Conservation (phyloP, 768 basidiomycete species). For the Phanerochaete sordida region DNA sequence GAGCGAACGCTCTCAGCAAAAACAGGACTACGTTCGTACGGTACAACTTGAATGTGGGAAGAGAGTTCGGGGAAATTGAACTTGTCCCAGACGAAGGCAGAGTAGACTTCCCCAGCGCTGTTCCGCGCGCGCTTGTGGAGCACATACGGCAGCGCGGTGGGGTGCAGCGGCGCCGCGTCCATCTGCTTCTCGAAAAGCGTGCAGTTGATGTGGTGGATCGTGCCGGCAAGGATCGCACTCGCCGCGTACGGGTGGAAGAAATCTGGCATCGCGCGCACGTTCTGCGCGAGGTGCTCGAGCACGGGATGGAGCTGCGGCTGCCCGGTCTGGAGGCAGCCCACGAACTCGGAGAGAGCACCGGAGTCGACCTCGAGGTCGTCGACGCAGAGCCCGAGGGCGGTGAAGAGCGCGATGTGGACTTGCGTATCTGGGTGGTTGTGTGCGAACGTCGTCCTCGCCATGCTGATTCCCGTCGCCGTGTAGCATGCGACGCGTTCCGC, state of each 20-base stretch:
- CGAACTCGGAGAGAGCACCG: constrained; percentile 2
- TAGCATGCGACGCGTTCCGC: not conserved
- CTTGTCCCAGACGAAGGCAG: constrained; percentile 32
- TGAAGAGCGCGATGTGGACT: constrained; percentile 11
- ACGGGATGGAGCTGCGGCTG: constrained; percentile 9
- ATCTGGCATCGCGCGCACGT: constrained; percentile 26
- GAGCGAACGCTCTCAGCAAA: not conserved
- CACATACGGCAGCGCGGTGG: constrained; percentile 22
- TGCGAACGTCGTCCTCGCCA: constrained; percentile 1
- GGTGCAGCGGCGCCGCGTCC: constrained; percentile 21
- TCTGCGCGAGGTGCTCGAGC: constrained; percentile 24
- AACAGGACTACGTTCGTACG: constrained; percentile 14
- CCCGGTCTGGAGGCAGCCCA: not conserved
- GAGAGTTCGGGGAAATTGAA: constrained; percentile 25
- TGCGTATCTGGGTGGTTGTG: constrained; percentile 6
- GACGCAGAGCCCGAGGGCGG: not conserved
- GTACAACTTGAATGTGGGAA: constrained; percentile 35
- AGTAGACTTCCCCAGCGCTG: constrained; percentile 31
- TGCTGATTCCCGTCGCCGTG: not conserved
- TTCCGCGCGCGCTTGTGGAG: constrained; percentile 25
- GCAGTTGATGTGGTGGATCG: constrained; percentile 32
- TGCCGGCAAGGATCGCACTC: constrained; percentile 32
- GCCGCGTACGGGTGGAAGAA: constrained; percentile 28
- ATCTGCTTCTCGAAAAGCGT: constrained; percentile 31
- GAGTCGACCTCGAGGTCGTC: constrained; percentile 11